Base-by-base conservation (phyloP, 2,329 filamentous ascomycete species). In the Rhynchosporium secalis region DNA sequence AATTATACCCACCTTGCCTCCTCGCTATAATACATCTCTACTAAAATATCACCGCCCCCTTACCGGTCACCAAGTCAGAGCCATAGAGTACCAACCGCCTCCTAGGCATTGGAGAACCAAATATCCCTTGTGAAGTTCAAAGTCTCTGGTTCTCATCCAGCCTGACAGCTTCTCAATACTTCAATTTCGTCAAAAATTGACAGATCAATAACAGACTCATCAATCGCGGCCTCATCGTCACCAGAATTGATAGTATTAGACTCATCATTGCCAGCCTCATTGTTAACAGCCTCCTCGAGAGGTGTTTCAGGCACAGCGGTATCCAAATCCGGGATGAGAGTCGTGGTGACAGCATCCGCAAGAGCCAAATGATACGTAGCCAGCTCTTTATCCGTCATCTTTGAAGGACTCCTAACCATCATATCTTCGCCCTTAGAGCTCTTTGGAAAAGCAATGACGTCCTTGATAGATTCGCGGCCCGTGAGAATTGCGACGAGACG, bases 391-490 rank as follows among this genome's bases (percentile, higher is more conserved):
- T 84, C 77, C 0, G 83, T 90, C 66, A 96, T 80, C 66, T 75
- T 75, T 56, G 87, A 87, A 0, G 95, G 95, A 65, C 90, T 91
- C 69, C 85, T 86, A 2, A 96, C 91, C 75, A 96, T 84, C 61
- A 86, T 76, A 77, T 99, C 95, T 72, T 96, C 90, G 0, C 95
- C 93, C 74, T 87, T 92, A 65, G 92, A 92, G 65, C 86, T 93
- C 80, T 99, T 99, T 0, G 95, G 96, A 72, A 99, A 99, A 0
- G 93, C 93, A 75, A 99, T 97, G 1, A 99, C 94, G 77, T 99
- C 94, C 63, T 91, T 81, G 3, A 99, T 89, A 1, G 89, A 92
- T 10, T 89, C 82, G 38, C 84, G 88, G 1, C 88, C 89, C 28
- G 89, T 84, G 80, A 99, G 84, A 0, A 96, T 79, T 0, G 94